Evolutionary conservation across 2,329 filamentous ascomycete species (phyloP).

Genomic region (Rhynchosporium secalis): DNA sequence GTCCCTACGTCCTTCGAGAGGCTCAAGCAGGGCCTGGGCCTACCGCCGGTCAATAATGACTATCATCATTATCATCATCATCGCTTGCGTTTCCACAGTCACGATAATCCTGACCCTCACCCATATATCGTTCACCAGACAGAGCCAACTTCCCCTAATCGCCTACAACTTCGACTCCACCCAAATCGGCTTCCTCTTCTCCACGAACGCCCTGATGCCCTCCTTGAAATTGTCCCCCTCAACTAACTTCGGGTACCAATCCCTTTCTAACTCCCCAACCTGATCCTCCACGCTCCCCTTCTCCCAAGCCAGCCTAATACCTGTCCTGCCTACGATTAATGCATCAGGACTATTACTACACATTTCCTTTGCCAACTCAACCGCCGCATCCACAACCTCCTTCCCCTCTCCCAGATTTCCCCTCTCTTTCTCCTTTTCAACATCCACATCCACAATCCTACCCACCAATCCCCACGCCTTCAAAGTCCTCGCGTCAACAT

Average conservation of each 20-base stretch:
- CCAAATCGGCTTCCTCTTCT: slow-evolving; percentile 71
- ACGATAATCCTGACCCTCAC: background rate
- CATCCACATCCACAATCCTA: slow-evolving; percentile 56
- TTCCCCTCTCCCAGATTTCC: slow-evolving; percentile 55
- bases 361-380: slow-evolving; percentile 27
- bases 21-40: too few relatives aligned
- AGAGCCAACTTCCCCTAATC: background rate
- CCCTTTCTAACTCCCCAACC: slow-evolving; percentile 41
- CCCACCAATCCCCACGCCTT: slow-evolving; percentile 68
- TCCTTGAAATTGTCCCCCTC: slow-evolving; percentile 72
- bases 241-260: slow-evolving; percentile 59
- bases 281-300: slow-evolving; percentile 29
- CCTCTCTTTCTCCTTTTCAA: slow-evolving; percentile 41
- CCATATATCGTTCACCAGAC: background rate
- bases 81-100: too few relatives aligned
- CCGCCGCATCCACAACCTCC: slow-evolving; percentile 50
- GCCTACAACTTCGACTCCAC: slow-evolving; percentile 57
- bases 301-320: slow-evolving; percentile 28
- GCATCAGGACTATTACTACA: slow-evolving; percentile 32
- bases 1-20: too few relatives aligned
- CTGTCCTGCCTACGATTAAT: slow-evolving; percentile 27
- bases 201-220: slow-evolving; percentile 72
- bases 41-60: too few relatives aligned
- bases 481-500: slow-evolving; percentile 59
- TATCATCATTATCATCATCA: too few relatives aligned